Evolutionary conservation across 768 basidiomycete species (phyloP).

Genomic region (Gloeopeniophorella convolvens): DNA sequence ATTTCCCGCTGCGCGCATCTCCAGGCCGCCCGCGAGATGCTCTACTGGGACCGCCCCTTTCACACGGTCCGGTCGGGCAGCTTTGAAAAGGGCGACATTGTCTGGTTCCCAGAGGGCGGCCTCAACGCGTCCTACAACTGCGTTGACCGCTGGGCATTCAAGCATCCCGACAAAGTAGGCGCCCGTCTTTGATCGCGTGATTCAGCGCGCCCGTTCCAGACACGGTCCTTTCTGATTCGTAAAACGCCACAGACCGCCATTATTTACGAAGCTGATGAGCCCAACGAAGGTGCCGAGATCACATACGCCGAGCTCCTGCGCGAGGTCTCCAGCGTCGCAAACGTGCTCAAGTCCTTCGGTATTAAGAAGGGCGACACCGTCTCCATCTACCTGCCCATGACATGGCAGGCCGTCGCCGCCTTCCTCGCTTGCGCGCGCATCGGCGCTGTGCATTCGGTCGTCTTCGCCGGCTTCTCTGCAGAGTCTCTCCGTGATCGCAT

Average conservation of each 20-base stretch:
- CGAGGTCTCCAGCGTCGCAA: constrained; percentile 85
- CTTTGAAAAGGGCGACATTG: constrained; percentile 81
- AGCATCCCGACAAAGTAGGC: constrained; percentile 70
- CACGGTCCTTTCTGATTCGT: neutral
- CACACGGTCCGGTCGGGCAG: constrained; percentile 75
- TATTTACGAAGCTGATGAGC: constrained; percentile 98
- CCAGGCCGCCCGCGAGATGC: constrained; percentile 63
- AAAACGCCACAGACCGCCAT: constrained; percentile 69
- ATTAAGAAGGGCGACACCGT: constrained; percentile 95
- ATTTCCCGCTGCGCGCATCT: constrained; percentile 1
- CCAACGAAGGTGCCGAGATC: constrained; percentile 68
- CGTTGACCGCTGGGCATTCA: constrained; percentile 93
- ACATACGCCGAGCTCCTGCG: constrained; percentile 81
- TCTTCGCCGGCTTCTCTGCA: constrained; percentile 95
- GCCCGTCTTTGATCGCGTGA: neutral
- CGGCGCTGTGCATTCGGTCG: constrained; percentile 93
- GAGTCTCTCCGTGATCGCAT: constrained; percentile 92
- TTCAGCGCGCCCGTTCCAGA: neutral
- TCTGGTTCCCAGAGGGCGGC: constrained; percentile 95
- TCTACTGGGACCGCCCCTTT: constrained; percentile 90
- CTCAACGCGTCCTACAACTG: constrained; percentile 96
- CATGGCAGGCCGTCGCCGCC: constrained; percentile 92
- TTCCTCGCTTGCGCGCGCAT: constrained; percentile 98
- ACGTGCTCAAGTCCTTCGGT: constrained; percentile 84
- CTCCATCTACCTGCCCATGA: constrained; percentile 90